Evolutionary conservation across 2,329 filamentous ascomycete genomes (phyloP), one percentile per base, ranked within the genome.

Genomic region (Aspergillus neotritici): DNA sequence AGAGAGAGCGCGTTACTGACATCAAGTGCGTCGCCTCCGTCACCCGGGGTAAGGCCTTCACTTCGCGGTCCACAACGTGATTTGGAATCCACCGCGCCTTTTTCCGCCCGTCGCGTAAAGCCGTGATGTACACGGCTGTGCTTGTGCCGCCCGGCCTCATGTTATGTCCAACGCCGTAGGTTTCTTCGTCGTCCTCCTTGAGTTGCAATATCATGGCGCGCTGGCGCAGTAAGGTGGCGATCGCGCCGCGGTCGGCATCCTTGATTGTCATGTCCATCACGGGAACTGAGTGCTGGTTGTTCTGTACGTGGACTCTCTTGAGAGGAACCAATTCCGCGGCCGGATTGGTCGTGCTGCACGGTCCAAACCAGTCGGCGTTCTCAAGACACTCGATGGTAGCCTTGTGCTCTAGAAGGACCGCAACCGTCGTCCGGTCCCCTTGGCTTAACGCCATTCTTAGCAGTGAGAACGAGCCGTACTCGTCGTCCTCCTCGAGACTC

Each of bases 401-500:
- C 28, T 41, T 47, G 13, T 50, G 43, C 10, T 50, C 48, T 28
- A 50, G 34, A n/a, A 50, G 48, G 6, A 48, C 16, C 3, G 42
- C 21, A 34, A 56, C 43, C 4, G 46, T 41, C 14, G 48, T 11
- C 36, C 52, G 29, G 36, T 56, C 46, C 33, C 50, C 40, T 44
- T 54, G 46, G 34, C 54, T 46, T 2, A 50, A 40, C 2, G 48
- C 48, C 34, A 48, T 43, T 11, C 46, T 36, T 46, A 50, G 43
- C 17, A 50, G 16, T 6, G 48, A 40, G 9, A 48, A 36, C 2
- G 48, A 33, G 15, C 42, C 48, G 17, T 37, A 48, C 5, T 41
- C 39, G 14, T 50, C 48, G 11, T 50, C 48, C 8, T 37, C 14
- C 28, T 44, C 33, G 6, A 50, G 37, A 13, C 31, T 33, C 2